Conservation (phyloP, 1,284 basidiomycete species). For the Leccinum insolens region DNA sequence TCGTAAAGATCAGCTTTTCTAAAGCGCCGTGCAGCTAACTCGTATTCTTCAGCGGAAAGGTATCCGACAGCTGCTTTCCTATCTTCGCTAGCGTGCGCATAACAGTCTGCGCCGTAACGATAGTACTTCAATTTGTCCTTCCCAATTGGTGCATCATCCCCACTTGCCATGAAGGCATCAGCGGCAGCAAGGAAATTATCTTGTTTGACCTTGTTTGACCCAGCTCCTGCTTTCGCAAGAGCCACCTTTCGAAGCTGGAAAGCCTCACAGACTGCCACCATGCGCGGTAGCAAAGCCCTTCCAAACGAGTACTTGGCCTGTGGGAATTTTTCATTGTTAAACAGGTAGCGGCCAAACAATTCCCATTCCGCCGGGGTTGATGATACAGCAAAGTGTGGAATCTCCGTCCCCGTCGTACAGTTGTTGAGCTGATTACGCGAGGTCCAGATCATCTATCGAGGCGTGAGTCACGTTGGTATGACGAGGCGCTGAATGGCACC, state of each 20-base stretch:
- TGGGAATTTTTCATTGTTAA: slow-evolving; percentile 55
- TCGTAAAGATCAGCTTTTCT: slow-evolving; percentile 54
- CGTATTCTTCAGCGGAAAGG: slow-evolving; percentile 45
- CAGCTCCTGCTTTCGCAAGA: slow-evolving; percentile 29
- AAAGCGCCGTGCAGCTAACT: slow-evolving; percentile 48
- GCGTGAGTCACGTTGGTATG: background rate
- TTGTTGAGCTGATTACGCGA: slow-evolving; percentile 44
- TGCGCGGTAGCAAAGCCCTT: slow-evolving; percentile 47
- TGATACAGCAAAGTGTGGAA: slow-evolving; percentile 51
- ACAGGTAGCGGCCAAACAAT: slow-evolving; percentile 51
- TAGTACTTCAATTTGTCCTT: slow-evolving; percentile 44
- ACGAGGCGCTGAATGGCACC: slow-evolving; percentile 9
- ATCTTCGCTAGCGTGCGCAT: slow-evolving; percentile 42
- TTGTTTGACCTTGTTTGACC: slow-evolving; percentile 16
- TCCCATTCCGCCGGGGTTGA: slow-evolving; percentile 60
- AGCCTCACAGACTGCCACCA: slow-evolving; percentile 49
- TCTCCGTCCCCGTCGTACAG: slow-evolving; percentile 41
- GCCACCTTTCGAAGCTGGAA: slow-evolving; percentile 48
- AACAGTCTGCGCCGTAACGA: slow-evolving; percentile 58
- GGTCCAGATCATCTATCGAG: slow-evolving; percentile 51
- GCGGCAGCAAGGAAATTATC: slow-evolving; percentile 51
- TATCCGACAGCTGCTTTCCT: slow-evolving; percentile 50
- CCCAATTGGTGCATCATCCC: slow-evolving; percentile 29
- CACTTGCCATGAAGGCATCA: slow-evolving; percentile 49
- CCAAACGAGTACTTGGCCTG: slow-evolving; percentile 65